Percentiles rank a stretch among this genome's conserved stretches.
Evolutionary conservation across 2,329 filamentous ascomycete genomes (phyloP).

Genomic region (Clonostachys rosea): DNA sequence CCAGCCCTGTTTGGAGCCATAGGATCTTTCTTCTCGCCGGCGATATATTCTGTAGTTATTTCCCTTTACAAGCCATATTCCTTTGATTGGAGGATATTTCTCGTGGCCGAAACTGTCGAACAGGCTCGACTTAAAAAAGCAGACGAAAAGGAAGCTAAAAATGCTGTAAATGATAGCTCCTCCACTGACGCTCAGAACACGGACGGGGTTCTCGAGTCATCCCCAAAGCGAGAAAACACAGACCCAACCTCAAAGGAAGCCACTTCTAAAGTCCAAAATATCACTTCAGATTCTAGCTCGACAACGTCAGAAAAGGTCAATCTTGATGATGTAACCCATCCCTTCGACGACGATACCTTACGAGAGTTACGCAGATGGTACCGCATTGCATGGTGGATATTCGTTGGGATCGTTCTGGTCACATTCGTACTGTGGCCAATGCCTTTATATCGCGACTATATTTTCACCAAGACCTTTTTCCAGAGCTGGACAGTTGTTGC

Average conservation of each 20-base stretch:
- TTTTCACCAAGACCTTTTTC: conserved; percentile 4
- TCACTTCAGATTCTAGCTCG: neutral
- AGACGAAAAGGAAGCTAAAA: neutral
- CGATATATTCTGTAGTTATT: conserved; percentile 32
- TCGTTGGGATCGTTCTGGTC: conserved; percentile 1
- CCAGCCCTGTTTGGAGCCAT: conserved; percentile 45
- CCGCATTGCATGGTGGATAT: conserved; percentile 2
- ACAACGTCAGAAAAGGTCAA: neutral
- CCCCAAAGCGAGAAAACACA: neutral
- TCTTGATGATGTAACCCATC: conserved; percentile 1
- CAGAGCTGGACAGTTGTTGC: conserved; percentile 3
- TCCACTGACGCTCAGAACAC: neutral
- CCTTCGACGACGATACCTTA: neutral
- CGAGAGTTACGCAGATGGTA: neutral
- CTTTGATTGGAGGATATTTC: conserved; percentile 22
- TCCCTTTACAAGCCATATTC: conserved; percentile 31
- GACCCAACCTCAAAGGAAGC: too few species aligned
- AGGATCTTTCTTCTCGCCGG: conserved; percentile 29
- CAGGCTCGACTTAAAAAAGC: neutral
- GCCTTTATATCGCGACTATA: conserved; percentile 3
- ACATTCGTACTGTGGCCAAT: conserved; percentile 5
- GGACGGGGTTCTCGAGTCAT: neutral
- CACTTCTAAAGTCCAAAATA: too few species aligned
- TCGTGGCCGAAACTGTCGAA: neutral
- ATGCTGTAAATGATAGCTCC: too few species aligned